Conservation (phyloP, 2,329 filamentous ascomycete species). For the Apiospora malaysiana region DNA sequence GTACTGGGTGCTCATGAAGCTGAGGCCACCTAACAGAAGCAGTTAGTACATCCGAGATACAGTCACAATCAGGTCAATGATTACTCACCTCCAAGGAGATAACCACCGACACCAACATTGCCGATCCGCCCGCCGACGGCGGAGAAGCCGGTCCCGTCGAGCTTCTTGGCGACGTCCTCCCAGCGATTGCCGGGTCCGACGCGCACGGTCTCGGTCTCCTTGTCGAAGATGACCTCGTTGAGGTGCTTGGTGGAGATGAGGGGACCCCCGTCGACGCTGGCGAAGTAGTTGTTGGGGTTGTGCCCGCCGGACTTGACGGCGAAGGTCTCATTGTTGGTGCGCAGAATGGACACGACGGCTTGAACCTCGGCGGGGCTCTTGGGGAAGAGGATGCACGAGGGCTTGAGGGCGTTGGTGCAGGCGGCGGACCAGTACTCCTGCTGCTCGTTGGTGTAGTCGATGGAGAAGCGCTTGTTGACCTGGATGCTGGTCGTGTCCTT, state of each 20-base stretch:
- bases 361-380: conserved; percentile 57
- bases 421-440: conserved; percentile 53
- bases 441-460: conserved; percentile 45
- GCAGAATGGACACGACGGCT: conserved; percentile 56
- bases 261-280: conserved; percentile 55
- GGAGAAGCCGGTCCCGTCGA: conserved; percentile 49
- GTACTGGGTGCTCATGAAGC: conserved; percentile 56
- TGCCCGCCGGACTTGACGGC: conserved; percentile 64
- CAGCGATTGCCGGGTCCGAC: conserved; percentile 54
- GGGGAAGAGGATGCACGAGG: conserved; percentile 54
- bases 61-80: not conserved
- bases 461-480: conserved; percentile 39
- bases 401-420: conserved; percentile 47
- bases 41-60: not conserved
- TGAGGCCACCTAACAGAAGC: conserved; percentile 36
- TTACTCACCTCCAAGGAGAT: conserved; percentile 58
- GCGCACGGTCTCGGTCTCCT: conserved; percentile 43
- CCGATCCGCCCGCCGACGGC: conserved; percentile 52
- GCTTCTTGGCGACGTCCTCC: conserved; percentile 46
- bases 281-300: conserved; percentile 58
- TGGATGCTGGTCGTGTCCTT: conserved; percentile 39
- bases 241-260: conserved; percentile 55
- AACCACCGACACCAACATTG: conserved; percentile 55
- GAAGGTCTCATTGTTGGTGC: conserved; percentile 53
- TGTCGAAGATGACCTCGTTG: conserved; percentile 47